Percentiles rank a stretch among this genome's conserved stretches.
Evolutionary conservation across 192 early-diverging fungal genomes (phyloP).

Genomic region (Allomyces macrogynus): DNA sequence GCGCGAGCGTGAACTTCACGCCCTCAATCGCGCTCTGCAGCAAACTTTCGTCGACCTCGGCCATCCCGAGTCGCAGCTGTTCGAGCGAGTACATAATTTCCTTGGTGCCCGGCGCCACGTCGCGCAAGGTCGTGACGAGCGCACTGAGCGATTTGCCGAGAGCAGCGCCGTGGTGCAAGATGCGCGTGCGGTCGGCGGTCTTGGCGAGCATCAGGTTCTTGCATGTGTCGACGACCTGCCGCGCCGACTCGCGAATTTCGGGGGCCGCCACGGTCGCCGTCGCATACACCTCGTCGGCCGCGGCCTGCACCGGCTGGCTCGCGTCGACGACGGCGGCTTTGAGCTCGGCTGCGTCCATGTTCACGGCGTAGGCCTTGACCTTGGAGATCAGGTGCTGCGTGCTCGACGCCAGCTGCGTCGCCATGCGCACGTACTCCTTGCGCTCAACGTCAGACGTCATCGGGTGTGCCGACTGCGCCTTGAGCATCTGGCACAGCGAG

Average conservation of each 20-base stretch:
- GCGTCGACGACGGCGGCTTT: not conserved
- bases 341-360: not conserved
- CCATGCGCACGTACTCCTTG: not conserved
- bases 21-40: not conserved
- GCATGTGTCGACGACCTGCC: not conserved
- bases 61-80: not conserved
- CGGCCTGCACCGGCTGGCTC: not conserved
- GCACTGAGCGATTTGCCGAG: not conserved
- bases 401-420: not conserved
- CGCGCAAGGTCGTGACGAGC: not conserved
- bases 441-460: not conserved
- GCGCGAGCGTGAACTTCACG: not conserved
- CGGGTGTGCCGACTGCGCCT: not conserved
- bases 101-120: not conserved
- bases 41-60: not conserved
- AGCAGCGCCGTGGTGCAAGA: not conserved
- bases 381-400: not conserved
- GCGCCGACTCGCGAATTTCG: not conserved
- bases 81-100: not conserved
- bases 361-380: not conserved
- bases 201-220: not conserved
- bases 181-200: not conserved
- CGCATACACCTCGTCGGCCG: not conserved
- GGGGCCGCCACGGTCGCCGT: not conserved
- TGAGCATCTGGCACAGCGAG: not conserved